Evolutionary conservation across 495 filamentous ascomycete genomes (phyloP).

Genomic region (Penicillium paxilli): DNA sequence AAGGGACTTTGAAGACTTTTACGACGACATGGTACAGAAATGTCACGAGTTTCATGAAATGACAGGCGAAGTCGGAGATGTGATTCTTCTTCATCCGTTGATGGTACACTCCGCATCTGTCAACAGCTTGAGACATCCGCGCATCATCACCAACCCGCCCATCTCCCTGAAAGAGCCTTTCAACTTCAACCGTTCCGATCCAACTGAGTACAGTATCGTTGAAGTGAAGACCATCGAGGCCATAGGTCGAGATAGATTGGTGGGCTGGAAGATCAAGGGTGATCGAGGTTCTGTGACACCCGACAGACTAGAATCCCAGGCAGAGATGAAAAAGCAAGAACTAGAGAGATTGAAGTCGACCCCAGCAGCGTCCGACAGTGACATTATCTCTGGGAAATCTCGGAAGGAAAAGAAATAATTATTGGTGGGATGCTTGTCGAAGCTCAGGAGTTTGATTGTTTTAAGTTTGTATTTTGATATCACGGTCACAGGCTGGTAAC

Average conservation of each 20-base stretch:
- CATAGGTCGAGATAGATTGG: slow-evolving; percentile 57
- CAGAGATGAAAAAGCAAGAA: slow-evolving; percentile 42
- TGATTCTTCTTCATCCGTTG: slow-evolving; percentile 70
- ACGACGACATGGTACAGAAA: slow-evolving; percentile 46
- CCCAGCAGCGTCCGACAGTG: not conserved
- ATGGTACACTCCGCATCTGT: slow-evolving; percentile 68
- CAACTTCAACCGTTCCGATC: slow-evolving; percentile 60
- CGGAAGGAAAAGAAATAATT: not conserved
- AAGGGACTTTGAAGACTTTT: slow-evolving; percentile 50
- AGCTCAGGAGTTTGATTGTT: too few species aligned
- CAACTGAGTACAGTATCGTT: slow-evolving; percentile 60
- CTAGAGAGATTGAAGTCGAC: slow-evolving; percentile 14
- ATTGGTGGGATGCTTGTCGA: too few species aligned
- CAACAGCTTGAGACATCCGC: slow-evolving; percentile 57
- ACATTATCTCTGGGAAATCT: not conserved
- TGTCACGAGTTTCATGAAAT: slow-evolving; percentile 63
- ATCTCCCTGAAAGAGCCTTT: slow-evolving; percentile 65
- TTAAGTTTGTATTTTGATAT: too few species aligned
- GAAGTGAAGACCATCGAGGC: slow-evolving; percentile 64
- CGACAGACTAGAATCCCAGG: slow-evolving; percentile 36
- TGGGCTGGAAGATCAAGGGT: slow-evolving; percentile 61
- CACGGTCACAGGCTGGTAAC: too few species aligned
- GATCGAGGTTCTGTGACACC: slow-evolving; percentile 51
- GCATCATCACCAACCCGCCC: slow-evolving; percentile 74
- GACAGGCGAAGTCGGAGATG: slow-evolving; percentile 64